A percentile compares a stretch with the other conserved stretches of the same genome.
Evolutionary conservation across 2,329 filamentous ascomycete species (phyloP).

Genomic region (Colletotrichum tropicale): DNA sequence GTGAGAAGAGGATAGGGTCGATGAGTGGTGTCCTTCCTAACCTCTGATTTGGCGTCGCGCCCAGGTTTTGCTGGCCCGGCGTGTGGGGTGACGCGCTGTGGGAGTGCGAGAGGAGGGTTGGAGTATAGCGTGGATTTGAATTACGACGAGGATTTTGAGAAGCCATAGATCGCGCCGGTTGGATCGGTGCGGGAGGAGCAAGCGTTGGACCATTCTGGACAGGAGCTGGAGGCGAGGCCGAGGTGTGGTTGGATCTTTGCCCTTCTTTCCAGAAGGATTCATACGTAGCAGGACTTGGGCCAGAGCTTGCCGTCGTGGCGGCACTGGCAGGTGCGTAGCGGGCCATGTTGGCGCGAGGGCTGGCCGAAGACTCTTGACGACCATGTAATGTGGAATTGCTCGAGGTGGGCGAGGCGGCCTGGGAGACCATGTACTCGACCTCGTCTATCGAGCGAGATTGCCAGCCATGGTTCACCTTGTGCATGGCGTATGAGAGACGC

Average conservation of each 20-base stretch:
- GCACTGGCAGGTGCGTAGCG: constrained; percentile 9
- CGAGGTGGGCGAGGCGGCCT: constrained; percentile 67
- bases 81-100: constrained; percentile 50
- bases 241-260: constrained; percentile 7
- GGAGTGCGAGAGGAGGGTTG: constrained; percentile 53
- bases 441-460: constrained; percentile 79
- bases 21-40: constrained; percentile 40
- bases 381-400: constrained; percentile 61
- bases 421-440: constrained; percentile 76
- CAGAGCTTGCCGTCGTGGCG: constrained; percentile 28
- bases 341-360: constrained; percentile 43
- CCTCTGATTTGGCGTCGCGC: constrained; percentile 33
- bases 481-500: constrained; percentile 88
- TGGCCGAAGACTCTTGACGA: constrained; percentile 56
- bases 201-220: constrained; percentile 42
- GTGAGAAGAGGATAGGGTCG: constrained; percentile 67
- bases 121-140: constrained; percentile 53
- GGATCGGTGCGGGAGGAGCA: constrained; percentile 60
- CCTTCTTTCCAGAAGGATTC: constrained; percentile 49
- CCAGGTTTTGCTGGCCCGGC: not conserved
- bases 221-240: constrained; percentile 41
- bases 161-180: constrained; percentile 45
- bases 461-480: constrained; percentile 92
- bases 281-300: constrained; percentile 31
- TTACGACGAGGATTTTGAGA: constrained; percentile 52